Conservation (phyloP, 176 grass and related monocot species). For the Ampelocalamus luodianensis region DNA sequence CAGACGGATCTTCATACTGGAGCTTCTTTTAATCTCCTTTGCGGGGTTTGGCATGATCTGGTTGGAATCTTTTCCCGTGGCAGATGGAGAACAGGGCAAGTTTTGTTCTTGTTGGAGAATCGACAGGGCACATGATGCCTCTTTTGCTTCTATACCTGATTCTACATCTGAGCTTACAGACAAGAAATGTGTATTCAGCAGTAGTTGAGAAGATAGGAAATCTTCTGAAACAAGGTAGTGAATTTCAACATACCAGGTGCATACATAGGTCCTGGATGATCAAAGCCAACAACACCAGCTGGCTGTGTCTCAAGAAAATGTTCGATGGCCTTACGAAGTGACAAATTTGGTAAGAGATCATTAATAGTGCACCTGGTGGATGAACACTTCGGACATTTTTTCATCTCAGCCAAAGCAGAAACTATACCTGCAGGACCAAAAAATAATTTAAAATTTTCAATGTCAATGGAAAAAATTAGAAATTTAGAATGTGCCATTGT, state of each 20-base stretch:
- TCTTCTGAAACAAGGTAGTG: not conserved
- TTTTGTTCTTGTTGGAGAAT: slow-evolving; percentile 39
- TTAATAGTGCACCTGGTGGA: slow-evolving; percentile 48
- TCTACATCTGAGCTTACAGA: slow-evolving; percentile 32
- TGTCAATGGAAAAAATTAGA: not conserved
- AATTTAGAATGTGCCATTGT: not conserved
- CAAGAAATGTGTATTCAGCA: slow-evolving; percentile 16
- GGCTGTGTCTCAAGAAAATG: slow-evolving; percentile 54
- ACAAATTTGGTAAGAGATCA: slow-evolving; percentile 63
- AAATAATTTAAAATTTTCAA: not conserved
- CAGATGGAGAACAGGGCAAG: slow-evolving; percentile 35
- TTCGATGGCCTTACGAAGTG: slow-evolving; percentile 59
- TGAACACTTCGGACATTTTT: slow-evolving; percentile 57
- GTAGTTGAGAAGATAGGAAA: not conserved
- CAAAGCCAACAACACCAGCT: slow-evolving; percentile 41
- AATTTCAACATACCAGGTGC: slow-evolving; percentile 46
- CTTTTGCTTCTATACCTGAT: slow-evolving; percentile 42
- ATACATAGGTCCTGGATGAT: slow-evolving; percentile 46
- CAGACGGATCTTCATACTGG: slow-evolving; percentile 21
- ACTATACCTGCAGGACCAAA: slow-evolving; percentile 50
- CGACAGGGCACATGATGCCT: slow-evolving; percentile 22
- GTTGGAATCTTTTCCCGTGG: slow-evolving; percentile 34
- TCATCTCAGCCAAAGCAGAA: slow-evolving; percentile 46
- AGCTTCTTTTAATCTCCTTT: slow-evolving; percentile 24
- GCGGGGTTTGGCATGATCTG: slow-evolving; percentile 13